Evolutionary conservation across 1,284 basidiomycete genomes (phyloP).

Genomic region (Limonomyces culmigenus): DNA sequence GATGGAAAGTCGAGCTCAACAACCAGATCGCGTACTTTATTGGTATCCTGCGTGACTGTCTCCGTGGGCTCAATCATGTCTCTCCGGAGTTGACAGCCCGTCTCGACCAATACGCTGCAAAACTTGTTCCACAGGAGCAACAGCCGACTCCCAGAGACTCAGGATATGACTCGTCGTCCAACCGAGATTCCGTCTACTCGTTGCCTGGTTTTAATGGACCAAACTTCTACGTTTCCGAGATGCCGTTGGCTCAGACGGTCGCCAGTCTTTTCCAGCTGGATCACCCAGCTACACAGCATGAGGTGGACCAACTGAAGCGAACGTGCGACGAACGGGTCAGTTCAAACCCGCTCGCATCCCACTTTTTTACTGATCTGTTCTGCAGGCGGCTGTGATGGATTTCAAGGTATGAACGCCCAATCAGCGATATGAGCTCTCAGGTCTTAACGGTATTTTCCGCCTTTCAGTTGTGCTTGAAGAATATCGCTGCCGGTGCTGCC

Average conservation of each 20-base stretch:
- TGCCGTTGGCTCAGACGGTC: slow-evolving; percentile 61
- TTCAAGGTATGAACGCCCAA: slow-evolving; percentile 45
- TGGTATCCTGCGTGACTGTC: slow-evolving; percentile 67
- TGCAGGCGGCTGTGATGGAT: slow-evolving; percentile 65
- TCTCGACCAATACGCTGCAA: slow-evolving; percentile 70
- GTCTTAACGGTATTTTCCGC: slow-evolving; percentile 3
- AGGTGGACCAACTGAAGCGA: slow-evolving; percentile 53
- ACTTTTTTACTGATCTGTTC: slow-evolving; percentile 8
- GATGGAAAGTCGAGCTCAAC: slow-evolving; percentile 88
- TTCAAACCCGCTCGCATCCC: slow-evolving; percentile 3
- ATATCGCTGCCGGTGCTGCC: slow-evolving; percentile 69
- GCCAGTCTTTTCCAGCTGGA: slow-evolving; percentile 63
- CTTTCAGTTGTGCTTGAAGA: slow-evolving; percentile 66
- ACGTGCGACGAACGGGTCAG: slow-evolving; percentile 69
- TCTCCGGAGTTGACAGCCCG: slow-evolving; percentile 70
- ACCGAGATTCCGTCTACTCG: slow-evolving; percentile 33
- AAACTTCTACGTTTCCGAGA: slow-evolving; percentile 42
- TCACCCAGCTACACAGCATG: slow-evolving; percentile 49
- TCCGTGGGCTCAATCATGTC: slow-evolving; percentile 57
- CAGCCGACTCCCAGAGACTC: slow-evolving; percentile 32
- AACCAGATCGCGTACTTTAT: slow-evolving; percentile 82
- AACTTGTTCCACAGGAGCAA: slow-evolving; percentile 43
- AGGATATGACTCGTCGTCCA: slow-evolving; percentile 49
- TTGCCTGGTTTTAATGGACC: slow-evolving; percentile 15
- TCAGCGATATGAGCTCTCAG: neutral